Evolutionary conservation across 106 monocot genomes (phyloP), one percentile per base, ranked within the genome.

Genomic region (Xerophyta viscosa): DNA sequence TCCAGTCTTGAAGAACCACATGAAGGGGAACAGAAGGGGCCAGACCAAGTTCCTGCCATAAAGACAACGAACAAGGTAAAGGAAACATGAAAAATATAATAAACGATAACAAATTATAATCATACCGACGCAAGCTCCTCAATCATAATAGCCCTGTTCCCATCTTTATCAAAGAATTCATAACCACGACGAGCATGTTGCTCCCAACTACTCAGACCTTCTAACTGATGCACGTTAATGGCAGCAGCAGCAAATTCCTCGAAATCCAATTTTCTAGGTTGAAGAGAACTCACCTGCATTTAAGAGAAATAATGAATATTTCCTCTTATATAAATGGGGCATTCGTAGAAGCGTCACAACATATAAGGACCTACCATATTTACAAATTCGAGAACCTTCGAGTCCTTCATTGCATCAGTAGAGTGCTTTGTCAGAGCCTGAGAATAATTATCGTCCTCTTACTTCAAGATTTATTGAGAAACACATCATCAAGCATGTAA

Each of bases 91-190:
- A 33, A 33, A 33, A 33, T 6, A 33, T 10, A 6, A 6, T 10
- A 6, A 33, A 33, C 33, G 10, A 14, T 15, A 13, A 25, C 15
- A 31, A 11, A 29, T 24, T 25, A 12, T 39, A 39, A 33, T 51
- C 54, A 22, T 85, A 98, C 98, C 68, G 98, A 83, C 55, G 98
- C 98, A 52, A 99, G 86, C 66, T 99, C 98, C 69, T 99, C 98
- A 29, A 99, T 99, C 81, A 77, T 70, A 41, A 99, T 99, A 25
- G 77, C 66, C 22, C 80, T 68, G 66, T 90, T 99, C 14, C 98
- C 98, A 41, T 90, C 90, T 54, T 83, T 90, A 6, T 99, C 90
- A 46, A 99, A 99, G 22, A 86, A 63, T 30, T 99, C 98, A 44
- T 99, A 99, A 31, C 73, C 98, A 27, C 50, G 52, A 6, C 84